phyloP scores from a whole-genome alignment of 1,139 yeast species.

The Blastobotrys aristatus region DNA sequence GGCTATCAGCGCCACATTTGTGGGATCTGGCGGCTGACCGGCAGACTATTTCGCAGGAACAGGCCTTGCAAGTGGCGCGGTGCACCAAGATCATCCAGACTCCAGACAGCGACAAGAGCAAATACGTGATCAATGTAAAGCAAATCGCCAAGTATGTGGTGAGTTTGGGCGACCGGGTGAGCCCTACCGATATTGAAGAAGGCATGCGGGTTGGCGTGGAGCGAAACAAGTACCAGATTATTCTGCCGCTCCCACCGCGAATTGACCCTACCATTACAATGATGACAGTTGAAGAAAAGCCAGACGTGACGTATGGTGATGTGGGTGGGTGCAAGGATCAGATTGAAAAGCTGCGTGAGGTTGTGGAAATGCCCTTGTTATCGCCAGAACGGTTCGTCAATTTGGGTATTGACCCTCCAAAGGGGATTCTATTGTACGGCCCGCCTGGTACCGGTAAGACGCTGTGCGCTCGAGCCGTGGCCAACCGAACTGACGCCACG shows the following conservation, averaged over 20 bases:
- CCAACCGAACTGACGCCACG: constrained; percentile 97
- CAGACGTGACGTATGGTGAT: constrained; percentile 77
- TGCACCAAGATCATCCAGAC: constrained; percentile 92
- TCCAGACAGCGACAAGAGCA: constrained; percentile 64
- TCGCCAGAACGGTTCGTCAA: constrained; percentile 96
- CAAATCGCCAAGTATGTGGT: constrained; percentile 98
- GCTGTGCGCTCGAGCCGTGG: constrained; percentile 96
- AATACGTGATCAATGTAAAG: constrained; percentile 92
- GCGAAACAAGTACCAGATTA: constrained; percentile 93
- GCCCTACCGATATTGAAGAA: constrained; percentile 98
- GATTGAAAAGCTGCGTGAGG: constrained; percentile 94
- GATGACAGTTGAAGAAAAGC: constrained; percentile 99
- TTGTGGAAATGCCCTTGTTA: constrained; percentile 88
- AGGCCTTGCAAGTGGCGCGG: constrained; percentile 95
- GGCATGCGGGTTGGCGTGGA: constrained; percentile 99
- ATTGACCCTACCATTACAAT: constrained; percentile 98
- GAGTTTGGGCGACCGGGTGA: constrained; percentile 90
- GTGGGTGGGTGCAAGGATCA: constrained; percentile 98
- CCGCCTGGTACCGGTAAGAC: constrained; percentile 99
- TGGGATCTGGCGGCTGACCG: constrained; percentile 99
- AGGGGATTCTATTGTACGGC: constrained; percentile 91
- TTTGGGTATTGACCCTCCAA: constrained; percentile 96
- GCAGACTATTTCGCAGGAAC: constrained; percentile 88
- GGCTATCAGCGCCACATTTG: constrained; percentile 87
- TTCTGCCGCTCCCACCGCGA: constrained; percentile 93